Evolutionary conservation across 225 moss, liverwort and hornwort genomes (phyloP).

Genomic region (Rhytidiadelphus loreus): DNA sequence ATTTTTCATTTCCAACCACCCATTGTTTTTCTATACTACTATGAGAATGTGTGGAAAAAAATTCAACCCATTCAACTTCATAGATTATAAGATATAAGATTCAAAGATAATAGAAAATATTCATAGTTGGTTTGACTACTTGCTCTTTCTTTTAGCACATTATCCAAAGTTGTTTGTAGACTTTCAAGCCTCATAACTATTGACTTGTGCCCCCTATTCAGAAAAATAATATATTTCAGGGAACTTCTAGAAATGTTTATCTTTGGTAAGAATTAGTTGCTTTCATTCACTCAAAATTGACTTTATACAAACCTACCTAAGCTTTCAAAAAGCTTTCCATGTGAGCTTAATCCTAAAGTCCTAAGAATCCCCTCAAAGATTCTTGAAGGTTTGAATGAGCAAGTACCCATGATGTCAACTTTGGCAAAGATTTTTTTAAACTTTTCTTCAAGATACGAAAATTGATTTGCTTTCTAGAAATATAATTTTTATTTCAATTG

Average conservation of each 20-base stretch:
- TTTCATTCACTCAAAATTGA: not conserved
- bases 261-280: no score
- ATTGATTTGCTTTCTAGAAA: no score
- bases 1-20: not conserved
- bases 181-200: not conserved
- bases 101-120: not conserved
- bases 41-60: not conserved
- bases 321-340: not conserved
- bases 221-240: not conserved
- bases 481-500: no score
- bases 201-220: accelerated
- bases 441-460: no score
- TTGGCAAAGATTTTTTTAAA: no score
- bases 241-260: not conserved
- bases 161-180: accelerated
- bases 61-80: not conserved
- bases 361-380: no score
- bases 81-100: not conserved
- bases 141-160: not conserved
- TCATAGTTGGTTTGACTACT: accelerated
- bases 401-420: no score
- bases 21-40: not conserved
- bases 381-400: no score
- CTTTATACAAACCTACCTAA: not conserved
- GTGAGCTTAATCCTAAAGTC: no score